Evolutionary conservation across 345 rosid species (phyloP).

Genomic region (Pseudoturritis turrita): DNA sequence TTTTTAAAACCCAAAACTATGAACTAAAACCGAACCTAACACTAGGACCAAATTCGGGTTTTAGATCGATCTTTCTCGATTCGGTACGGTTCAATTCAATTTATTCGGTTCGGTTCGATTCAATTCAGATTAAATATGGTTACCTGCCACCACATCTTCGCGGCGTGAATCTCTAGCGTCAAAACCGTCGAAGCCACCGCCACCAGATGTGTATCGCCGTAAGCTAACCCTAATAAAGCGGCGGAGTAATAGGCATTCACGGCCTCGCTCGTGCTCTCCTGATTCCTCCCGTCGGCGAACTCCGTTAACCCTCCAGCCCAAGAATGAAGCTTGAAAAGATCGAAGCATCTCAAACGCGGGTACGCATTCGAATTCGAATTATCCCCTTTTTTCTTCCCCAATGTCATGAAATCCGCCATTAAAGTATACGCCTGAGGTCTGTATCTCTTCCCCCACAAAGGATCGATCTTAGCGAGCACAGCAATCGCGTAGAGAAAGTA

Average conservation of each 20-base stretch:
- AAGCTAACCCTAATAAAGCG: slow-evolving; percentile 87
- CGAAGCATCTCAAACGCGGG: slow-evolving; percentile 81
- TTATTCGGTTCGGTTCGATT: neutral
- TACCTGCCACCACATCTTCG: slow-evolving; percentile 93
- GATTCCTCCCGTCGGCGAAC: slow-evolving; percentile 81
- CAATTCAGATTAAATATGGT: slow-evolving; percentile 12
- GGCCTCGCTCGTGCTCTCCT: slow-evolving; percentile 94
- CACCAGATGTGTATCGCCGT: slow-evolving; percentile 75
- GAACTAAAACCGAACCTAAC: no score
- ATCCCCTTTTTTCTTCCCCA: slow-evolving; percentile 37
- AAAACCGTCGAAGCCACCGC: slow-evolving; percentile 61
- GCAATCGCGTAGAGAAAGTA: slow-evolving; percentile 89
- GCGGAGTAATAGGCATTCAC: slow-evolving; percentile 90
- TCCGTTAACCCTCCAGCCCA: slow-evolving; percentile 97
- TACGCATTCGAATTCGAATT: slow-evolving; percentile 45
- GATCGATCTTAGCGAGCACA: slow-evolving; percentile 78
- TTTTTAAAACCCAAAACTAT: no score
- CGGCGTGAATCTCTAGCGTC: slow-evolving; percentile 83
- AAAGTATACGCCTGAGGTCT: slow-evolving; percentile 75
- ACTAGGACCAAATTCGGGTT: no score
- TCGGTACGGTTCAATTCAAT: neutral
- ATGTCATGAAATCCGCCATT: slow-evolving; percentile 77
- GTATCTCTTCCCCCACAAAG: slow-evolving; percentile 79
- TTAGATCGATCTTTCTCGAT: neutral
- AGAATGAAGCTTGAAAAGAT: slow-evolving; percentile 85